A percentile compares a stretch with the other conserved stretches of the same genome.
phyloP scores from a whole-genome alignment of 2,329 filamentous ascomycete species.

The Nothophaeocryptopus gaeumannii region DNA sequence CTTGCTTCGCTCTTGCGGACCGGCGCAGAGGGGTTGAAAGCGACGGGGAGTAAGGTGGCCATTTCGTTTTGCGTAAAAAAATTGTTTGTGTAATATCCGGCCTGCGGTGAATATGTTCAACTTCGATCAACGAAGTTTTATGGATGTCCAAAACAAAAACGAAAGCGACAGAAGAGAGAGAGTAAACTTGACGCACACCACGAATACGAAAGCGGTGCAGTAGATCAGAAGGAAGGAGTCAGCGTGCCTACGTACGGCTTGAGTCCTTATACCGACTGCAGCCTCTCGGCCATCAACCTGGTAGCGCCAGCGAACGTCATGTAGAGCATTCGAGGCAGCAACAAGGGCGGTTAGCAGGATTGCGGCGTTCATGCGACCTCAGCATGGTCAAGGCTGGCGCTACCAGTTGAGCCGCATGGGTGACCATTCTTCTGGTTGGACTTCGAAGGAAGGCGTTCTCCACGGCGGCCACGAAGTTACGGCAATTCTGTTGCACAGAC shows the following conservation, averaged over 20 bases:
- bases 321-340: conserved; percentile 14
- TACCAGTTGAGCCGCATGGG: conserved; percentile 29
- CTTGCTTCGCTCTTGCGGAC: conserved; percentile 48
- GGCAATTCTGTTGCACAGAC: conserved; percentile 13
- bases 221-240: conserved; percentile 19
- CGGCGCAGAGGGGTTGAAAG: conserved; percentile 58
- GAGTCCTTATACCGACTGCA: conserved; percentile 30
- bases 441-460: conserved; percentile 14
- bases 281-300: conserved; percentile 9
- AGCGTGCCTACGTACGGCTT: conserved; percentile 22
- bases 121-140: conserved; percentile 46
- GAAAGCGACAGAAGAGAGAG: conserved; percentile 27
- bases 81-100: conserved; percentile 29
- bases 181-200: conserved; percentile 23
- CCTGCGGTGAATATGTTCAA: conserved; percentile 44
- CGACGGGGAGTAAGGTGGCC: conserved; percentile 48
- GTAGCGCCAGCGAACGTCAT: conserved; percentile 23
- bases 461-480: conserved; percentile 10
- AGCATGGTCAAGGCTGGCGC: conserved; percentile 33
- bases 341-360: conserved; percentile 30
- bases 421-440: conserved; percentile 20
- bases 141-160: conserved; percentile 26
- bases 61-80: conserved; percentile 33
- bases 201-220: conserved; percentile 20
- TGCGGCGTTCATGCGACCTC: conserved; percentile 20